Conservation (phyloP, 352 stramenopile genomes). For the Halophytophthora batemanensis region DNA sequence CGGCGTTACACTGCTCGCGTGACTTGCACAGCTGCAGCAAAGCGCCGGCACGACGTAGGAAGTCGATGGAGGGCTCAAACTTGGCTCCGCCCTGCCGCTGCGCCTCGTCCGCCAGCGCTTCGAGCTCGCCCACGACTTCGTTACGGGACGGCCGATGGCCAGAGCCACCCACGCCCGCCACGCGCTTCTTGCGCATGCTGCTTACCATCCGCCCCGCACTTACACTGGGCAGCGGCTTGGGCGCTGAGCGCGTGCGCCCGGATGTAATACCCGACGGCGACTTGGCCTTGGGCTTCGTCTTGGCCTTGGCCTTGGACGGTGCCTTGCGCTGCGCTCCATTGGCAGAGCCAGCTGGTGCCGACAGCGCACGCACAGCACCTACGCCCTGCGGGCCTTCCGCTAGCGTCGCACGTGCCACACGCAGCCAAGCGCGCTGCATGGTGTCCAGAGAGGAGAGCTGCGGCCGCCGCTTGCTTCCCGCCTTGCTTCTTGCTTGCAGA, state of each 20-base stretch:
- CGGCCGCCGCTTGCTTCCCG: background rate
- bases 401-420: constrained; percentile 11
- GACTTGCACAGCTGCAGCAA: constrained; percentile 53
- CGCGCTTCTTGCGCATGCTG: background rate
- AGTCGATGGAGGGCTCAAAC: constrained; percentile 46
- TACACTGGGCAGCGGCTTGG: no score
- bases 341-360: constrained; percentile 1
- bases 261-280: background rate
- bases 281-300: background rate
- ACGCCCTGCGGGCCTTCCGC: background rate
- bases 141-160: constrained; percentile 9
- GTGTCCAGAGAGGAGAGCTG: background rate
- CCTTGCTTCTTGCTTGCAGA: background rate
- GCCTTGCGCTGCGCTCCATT: no score
- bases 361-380: constrained; percentile 14
- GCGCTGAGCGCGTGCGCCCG: no score
- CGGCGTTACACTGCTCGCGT: constrained; percentile 46
- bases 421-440: constrained; percentile 26
- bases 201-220: background rate
- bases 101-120: constrained; percentile 35
- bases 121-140: constrained; percentile 32
- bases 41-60: constrained; percentile 35
- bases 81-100: constrained; percentile 9
- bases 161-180: no score
- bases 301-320: background rate